Evolutionary conservation across 129 eudicot species (phyloP).

Genomic region (Pseudognaphalium luteoalbum): DNA sequence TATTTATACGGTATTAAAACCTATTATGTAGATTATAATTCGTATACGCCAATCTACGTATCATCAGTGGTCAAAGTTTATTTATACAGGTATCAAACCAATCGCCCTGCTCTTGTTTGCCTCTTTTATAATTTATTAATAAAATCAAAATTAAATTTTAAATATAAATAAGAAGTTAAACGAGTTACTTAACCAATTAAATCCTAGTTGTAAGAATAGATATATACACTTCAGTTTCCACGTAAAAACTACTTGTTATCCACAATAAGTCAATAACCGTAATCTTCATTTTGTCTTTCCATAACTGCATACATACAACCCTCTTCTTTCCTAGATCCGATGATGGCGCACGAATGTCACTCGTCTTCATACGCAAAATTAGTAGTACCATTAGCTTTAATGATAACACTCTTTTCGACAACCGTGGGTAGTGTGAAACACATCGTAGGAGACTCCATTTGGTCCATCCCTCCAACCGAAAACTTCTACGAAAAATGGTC

Average conservation of each 20-base stretch:
- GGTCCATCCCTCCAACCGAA: constrained; percentile 54
- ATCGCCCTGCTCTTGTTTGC: too few relatives aligned
- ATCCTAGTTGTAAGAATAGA: background rate
- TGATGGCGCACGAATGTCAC: background rate
- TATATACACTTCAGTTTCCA: background rate
- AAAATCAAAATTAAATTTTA: too few relatives aligned
- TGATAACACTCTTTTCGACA: background rate
- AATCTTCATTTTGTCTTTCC: constrained; percentile 2
- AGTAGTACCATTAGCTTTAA: background rate
- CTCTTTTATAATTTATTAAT: too few relatives aligned
- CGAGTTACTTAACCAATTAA: background rate
- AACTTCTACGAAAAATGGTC: constrained; percentile 58
- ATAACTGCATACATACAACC: constrained; percentile 3
- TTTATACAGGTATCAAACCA: too few relatives aligned
- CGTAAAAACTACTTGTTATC: background rate
- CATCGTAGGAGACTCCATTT: constrained; percentile 48
- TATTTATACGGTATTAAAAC: too few relatives aligned
- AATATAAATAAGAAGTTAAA: background rate
- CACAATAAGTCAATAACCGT: background rate
- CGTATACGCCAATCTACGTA: too few relatives aligned
- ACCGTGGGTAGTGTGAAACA: constrained; percentile 16
- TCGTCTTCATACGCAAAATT: background rate
- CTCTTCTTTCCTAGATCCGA: background rate
- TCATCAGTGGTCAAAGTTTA: too few relatives aligned
- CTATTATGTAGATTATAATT: too few relatives aligned